Conservation (phyloP, 306 rosid genomes). For the Psophocarpus tetragonolobus region DNA sequence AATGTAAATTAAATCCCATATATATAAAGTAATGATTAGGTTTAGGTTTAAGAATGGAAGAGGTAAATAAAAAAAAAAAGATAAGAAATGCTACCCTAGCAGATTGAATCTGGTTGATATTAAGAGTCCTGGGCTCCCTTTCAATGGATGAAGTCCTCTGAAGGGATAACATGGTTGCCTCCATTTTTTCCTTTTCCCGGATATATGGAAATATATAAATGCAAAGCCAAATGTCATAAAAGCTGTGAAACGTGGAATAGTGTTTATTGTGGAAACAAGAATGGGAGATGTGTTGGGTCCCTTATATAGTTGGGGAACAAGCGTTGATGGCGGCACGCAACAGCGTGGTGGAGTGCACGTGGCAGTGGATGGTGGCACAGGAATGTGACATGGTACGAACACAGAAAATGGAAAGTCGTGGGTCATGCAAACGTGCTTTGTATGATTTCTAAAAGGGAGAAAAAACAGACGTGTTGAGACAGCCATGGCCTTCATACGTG, state of each 20-base stretch:
- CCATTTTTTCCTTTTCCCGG: slow-evolving; percentile 10
- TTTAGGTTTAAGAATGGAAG: too few relatives aligned
- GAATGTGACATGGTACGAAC: background rate
- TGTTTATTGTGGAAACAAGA: background rate
- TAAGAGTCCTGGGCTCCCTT: slow-evolving; percentile 74
- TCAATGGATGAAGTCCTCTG: slow-evolving; percentile 75
- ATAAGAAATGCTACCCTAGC: too few relatives aligned
- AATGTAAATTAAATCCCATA: too few relatives aligned
- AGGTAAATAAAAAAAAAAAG: too few relatives aligned
- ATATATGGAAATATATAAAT: background rate
- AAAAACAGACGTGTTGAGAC: slow-evolving; percentile 38
- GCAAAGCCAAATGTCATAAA: background rate
- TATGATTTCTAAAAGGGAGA: slow-evolving; percentile 5
- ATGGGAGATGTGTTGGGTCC: background rate
- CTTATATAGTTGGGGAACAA: slow-evolving; percentile 1
- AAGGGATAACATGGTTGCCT: slow-evolving; percentile 35
- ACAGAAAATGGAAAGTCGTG: background rate
- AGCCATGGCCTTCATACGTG: slow-evolving; percentile 36
- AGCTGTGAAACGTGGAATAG: background rate
- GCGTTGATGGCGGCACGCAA: slow-evolving; percentile 17
- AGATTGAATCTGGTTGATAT: slow-evolving; percentile 51
- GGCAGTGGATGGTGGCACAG: slow-evolving; percentile 26
- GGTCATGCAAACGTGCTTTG: slow-evolving; percentile 30
- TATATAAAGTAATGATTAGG: too few relatives aligned
- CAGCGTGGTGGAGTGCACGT: slow-evolving; percentile 17